Base-by-base conservation (phyloP, 2,329 filamentous ascomycete species). In the Colletotrichum sublineola region DNA sequence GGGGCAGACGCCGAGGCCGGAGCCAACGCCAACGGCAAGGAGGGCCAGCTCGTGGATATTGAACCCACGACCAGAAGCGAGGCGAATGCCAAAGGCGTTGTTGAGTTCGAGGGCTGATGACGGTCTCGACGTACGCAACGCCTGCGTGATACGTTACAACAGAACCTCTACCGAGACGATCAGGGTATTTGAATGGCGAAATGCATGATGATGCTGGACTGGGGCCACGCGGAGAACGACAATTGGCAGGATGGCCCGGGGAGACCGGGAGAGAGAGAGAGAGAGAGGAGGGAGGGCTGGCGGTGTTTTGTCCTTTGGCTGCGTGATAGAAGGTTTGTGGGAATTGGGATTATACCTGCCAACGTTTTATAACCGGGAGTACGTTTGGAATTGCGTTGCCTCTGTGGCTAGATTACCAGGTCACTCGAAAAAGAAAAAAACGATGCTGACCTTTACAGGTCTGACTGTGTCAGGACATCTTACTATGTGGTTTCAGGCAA, bases 1-100 rank as follows among this genome's bases (percentile, higher is more conserved):
- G 93, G 92, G 0, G 92, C 91, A 2, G 93, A 96, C 79, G 93
- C 91, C 2, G 89, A 90, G 75, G 91, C 92, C 0, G 88, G 88
- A 15, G 88, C 82, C 36, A 77, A 75, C 36, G 74, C 75, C 2
- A 83, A 80, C 64, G 75, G 78, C 7, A 77, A 78, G 55, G 80
- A 78, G n/a, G 76, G 77, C 61, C 79, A 77, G 72, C 77, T 83
- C 40, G 76, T 84, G 46, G 82, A 83, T 67, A 78, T 77, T 61
- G 78, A 78, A 48, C 63, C 78, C 2, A 75, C 68, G 18, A 76
- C 76, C 46, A 77, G 78, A 9, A 76, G 79, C 3, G 76, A 77
- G 44, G 77, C 79, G 50, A 78, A 78, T 53, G 76, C 76, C 42
- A 79, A 80, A 40, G 82, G 79, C 1, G 81, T 85, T 18, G 82